A percentile compares a stretch with the other conserved stretches of the same genome.
phyloP scores from a whole-genome alignment of 495 filamentous ascomycete genomes.

The Neurospora sp. region DNA sequence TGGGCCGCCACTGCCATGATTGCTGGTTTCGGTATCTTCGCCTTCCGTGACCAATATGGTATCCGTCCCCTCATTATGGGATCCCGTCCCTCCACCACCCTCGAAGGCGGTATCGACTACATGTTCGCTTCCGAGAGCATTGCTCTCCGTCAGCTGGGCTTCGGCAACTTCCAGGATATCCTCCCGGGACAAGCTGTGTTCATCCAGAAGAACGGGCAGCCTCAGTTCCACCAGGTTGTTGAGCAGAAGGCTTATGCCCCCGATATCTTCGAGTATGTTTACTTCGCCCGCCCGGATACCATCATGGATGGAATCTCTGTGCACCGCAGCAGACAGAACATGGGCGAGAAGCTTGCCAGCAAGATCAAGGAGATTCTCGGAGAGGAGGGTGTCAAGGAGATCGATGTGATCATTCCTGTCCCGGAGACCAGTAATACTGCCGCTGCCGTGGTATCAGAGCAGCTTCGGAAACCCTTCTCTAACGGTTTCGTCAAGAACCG shows the following conservation, averaged over 20 bases:
- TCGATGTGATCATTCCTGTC: conserved; percentile 56
- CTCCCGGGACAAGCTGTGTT: conserved; percentile 89
- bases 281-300: conserved; percentile 81
- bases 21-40: conserved; percentile 84
- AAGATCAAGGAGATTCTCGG: conserved; percentile 66
- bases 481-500: conserved; percentile 79
- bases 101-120: conserved; percentile 72
- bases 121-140: conserved; percentile 98
- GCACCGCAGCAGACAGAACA: conserved; percentile 77
- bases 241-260: conserved; percentile 66
- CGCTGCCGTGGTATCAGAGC: conserved; percentile 67
- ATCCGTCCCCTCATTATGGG: conserved; percentile 87
- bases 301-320: conserved; percentile 91
- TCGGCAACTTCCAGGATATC: conserved; percentile 72
- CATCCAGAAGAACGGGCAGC: conserved; percentile 71
- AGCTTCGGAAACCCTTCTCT: conserved; percentile 69
- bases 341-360: conserved; percentile 81
- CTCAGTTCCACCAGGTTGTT: conserved; percentile 69
- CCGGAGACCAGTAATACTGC: conserved; percentile 55
- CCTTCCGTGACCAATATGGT: conserved; percentile 76
- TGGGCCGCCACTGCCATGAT: conserved; percentile 77
- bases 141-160: conserved; percentile 79
- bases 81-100: conserved; percentile 50
- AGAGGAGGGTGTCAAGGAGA: conserved; percentile 64
- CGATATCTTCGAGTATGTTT: conserved; percentile 89